A percentile compares a stretch with the other conserved stretches of the same genome.
Evolutionary conservation across 2,329 filamentous ascomycete species (phyloP).

Genomic region (Cladophialophora exuberans): DNA sequence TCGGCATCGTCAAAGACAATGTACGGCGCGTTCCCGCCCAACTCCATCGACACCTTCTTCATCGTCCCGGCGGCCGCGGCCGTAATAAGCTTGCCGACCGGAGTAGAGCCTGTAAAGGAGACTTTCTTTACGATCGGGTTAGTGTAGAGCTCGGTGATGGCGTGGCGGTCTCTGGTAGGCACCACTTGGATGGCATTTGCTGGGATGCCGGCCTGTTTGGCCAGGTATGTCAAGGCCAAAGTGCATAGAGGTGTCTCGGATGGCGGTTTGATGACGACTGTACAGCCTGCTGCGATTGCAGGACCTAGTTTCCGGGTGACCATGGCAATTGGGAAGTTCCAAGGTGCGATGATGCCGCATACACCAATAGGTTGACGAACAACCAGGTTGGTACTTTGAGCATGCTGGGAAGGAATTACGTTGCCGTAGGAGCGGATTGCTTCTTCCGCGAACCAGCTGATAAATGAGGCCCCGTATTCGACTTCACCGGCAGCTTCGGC

Average conservation of each 20-base stretch:
- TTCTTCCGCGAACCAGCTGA: slow-evolving; percentile 56
- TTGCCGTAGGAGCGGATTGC: slow-evolving; percentile 46
- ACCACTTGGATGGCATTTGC: slow-evolving; percentile 38
- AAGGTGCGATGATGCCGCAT: slow-evolving; percentile 80
- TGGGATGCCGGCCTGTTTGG: slow-evolving; percentile 38
- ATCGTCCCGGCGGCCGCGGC: slow-evolving; percentile 38
- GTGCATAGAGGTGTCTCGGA: slow-evolving; percentile 40
- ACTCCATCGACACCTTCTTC: slow-evolving; percentile 48
- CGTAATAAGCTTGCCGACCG: slow-evolving; percentile 38
- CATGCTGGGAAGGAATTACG: slow-evolving; percentile 62
- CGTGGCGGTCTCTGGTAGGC: slow-evolving; percentile 42
- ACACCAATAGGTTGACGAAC: slow-evolving; percentile 83
- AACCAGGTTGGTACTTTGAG: slow-evolving; percentile 74
- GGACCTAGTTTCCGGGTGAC: slow-evolving; percentile 48
- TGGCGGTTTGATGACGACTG: slow-evolving; percentile 42
- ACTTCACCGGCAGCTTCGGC: slow-evolving; percentile 52
- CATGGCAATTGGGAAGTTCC: slow-evolving; percentile 85
- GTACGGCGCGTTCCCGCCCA: slow-evolving; percentile 46
- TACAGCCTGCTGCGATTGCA: slow-evolving; percentile 43
- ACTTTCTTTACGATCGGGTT: slow-evolving; percentile 33
- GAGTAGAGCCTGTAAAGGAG: slow-evolving; percentile 38
- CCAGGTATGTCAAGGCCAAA: slow-evolving; percentile 37
- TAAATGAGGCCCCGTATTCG: slow-evolving; percentile 50
- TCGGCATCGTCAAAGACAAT: slow-evolving; percentile 47
- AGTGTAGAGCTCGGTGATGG: slow-evolving; percentile 10